Evolutionary conservation across 1,284 basidiomycete species (phyloP).

Genomic region (Papiliotrema laurentii): DNA sequence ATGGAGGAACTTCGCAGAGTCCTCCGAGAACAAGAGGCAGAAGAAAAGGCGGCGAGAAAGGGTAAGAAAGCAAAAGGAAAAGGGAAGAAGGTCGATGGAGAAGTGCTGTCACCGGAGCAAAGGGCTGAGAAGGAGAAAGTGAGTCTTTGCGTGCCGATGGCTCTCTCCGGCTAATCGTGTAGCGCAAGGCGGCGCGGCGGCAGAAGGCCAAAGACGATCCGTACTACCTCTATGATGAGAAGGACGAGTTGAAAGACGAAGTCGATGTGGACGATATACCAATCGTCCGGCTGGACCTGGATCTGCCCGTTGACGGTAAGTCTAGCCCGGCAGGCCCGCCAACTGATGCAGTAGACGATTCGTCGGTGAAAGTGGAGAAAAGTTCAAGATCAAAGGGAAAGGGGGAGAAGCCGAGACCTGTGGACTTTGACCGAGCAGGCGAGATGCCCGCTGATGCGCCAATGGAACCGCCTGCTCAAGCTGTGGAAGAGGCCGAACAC

Average conservation of each 20-base stretch:
- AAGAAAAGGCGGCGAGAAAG: slow-evolving; percentile 33
- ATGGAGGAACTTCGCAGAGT: slow-evolving; percentile 48
- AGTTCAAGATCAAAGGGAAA: slow-evolving; percentile 1
- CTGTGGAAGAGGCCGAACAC: slow-evolving; percentile 13
- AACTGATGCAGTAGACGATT: neutral
- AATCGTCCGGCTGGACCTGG: slow-evolving; percentile 65
- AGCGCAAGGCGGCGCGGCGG: slow-evolving; percentile 69
- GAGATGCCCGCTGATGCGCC: slow-evolving; percentile 65
- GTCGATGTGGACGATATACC: slow-evolving; percentile 67
- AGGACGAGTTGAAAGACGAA: slow-evolving; percentile 58
- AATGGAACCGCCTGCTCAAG: slow-evolving; percentile 5
- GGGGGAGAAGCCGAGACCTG: slow-evolving; percentile 14
- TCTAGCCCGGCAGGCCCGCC: neutral
- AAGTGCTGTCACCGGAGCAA: slow-evolving; percentile 37
- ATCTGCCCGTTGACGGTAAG: slow-evolving; percentile 4
- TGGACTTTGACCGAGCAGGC: slow-evolving; percentile 64
- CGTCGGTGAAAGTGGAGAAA: neutral
- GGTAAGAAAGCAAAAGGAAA: slow-evolving; percentile 29
- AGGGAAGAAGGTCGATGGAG: slow-evolving; percentile 25
- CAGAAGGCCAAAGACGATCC: slow-evolving; percentile 76
- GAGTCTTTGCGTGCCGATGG: slow-evolving; percentile 21
- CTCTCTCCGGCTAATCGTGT: slow-evolving; percentile 7
- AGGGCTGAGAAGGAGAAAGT: slow-evolving; percentile 41
- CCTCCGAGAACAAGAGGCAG: slow-evolving; percentile 47
- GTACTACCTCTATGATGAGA: slow-evolving; percentile 65